Evolutionary conservation across 306 rosid genomes (phyloP), one percentile per base, ranked within the genome.

Genomic region (Neltuma alba): DNA sequence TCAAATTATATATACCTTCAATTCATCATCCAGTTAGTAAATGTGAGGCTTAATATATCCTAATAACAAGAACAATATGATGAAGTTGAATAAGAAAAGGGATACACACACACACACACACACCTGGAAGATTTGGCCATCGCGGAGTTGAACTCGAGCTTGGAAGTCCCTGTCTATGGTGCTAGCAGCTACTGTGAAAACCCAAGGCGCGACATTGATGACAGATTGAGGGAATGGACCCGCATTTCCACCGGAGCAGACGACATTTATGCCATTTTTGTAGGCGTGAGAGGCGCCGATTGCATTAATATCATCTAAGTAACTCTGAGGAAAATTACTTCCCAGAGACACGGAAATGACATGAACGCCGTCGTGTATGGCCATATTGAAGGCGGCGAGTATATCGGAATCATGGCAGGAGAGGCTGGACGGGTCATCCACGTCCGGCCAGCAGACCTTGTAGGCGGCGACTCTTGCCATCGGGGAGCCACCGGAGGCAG

Each of bases 241-340:
- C 20, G 82, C 70, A 70, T 94, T 94, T 3, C 98, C 97, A 6
- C 91, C 95, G 2, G 98, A 94, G 72, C 92, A 91, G 80, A 94
- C 88, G 21, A 94, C 98, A 33, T 82, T 86, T 60, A 94, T 89
- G 16, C 98, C 98, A 30, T 69, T 82, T 76, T 40, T 89, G 14
- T 84, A 85, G 3, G 97, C 98, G 78, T 92, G 98, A 75, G 91
- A 92, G 3, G 98, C 83, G 25, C 93, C 97, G 58, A 94, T 89
- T 1, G 97, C 83, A 5, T 88, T 79, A 25, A 92, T 82, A 44
- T 92, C 97, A 23, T 74, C 83, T 70, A 88, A 81, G 67, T 87
- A 50, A 0, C 76, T 0, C 1, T 85, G 21, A 21, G 93, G 14
- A 6, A 61, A 2, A 7, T 61, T 5, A 9, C 89, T 93, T 23